phyloP scores from a whole-genome alignment of 805 yeast species.

The Kluyveromyces aestuarii region DNA sequence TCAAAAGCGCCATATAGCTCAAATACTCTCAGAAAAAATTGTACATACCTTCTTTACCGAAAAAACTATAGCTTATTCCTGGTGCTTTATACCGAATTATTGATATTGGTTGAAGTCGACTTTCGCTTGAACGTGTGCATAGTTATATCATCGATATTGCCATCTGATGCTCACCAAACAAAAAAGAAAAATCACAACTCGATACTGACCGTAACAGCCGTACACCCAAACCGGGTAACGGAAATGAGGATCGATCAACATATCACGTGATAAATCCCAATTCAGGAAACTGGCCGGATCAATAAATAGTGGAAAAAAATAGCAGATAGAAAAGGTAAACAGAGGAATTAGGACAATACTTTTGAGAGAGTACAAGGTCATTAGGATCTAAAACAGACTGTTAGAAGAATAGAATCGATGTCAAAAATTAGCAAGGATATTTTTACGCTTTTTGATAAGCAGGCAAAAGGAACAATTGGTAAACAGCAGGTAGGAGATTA shows the following conservation, averaged over 20 bases:
- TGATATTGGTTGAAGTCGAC: too few species aligned
- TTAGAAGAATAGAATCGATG: not conserved
- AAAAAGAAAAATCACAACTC: too few species aligned
- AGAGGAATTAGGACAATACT: too few species aligned
- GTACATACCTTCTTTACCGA: too few species aligned
- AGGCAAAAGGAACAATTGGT: constrained; percentile 88
- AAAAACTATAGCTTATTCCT: too few species aligned
- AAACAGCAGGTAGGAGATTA: constrained; percentile 82
- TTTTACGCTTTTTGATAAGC: constrained; percentile 91
- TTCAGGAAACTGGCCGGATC: not conserved
- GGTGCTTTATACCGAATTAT: too few species aligned
- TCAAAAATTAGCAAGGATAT: constrained; percentile 69
- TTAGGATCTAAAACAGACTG: not conserved
- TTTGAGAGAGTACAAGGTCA: too few species aligned
- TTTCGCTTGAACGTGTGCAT: too few species aligned
- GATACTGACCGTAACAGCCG: not conserved
- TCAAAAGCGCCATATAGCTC: too few species aligned
- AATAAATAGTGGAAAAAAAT: not conserved
- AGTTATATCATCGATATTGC: not conserved
- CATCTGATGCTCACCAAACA: not conserved
- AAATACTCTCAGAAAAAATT: too few species aligned
- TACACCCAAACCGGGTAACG: not conserved
- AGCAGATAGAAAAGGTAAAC: not conserved
- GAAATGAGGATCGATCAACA: not conserved
- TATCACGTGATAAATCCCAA: not conserved